Conservation (phyloP, 306 rosid species). For the Prunus mume region DNA sequence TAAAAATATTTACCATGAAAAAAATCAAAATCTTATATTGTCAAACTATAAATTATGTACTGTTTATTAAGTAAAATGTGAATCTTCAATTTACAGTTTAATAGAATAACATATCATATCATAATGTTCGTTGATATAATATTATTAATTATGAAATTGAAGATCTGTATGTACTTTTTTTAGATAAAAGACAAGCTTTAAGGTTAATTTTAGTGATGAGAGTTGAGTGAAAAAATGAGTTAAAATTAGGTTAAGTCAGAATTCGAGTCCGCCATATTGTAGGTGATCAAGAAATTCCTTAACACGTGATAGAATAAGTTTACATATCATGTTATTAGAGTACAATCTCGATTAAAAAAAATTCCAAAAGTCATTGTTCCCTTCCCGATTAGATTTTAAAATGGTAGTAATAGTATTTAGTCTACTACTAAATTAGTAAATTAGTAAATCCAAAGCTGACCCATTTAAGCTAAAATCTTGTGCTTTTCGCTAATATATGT, state of each 20-base stretch:
- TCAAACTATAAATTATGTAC: neutral
- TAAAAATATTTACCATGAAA: neutral
- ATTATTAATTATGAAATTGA: too few species aligned
- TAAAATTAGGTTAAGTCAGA: neutral
- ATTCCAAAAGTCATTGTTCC: neutral
- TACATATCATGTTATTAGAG: neutral
- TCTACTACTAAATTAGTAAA: neutral
- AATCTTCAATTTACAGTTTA: neutral
- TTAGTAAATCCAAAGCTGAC: neutral
- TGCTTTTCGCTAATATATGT: neutral
- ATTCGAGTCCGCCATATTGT: neutral
- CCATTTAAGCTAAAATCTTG: neutral
- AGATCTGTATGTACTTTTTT: too few species aligned
- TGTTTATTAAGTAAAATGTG: neutral
- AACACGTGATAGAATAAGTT: neutral
- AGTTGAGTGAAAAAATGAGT: too few species aligned
- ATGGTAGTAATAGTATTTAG: neutral
- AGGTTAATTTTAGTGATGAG: accelerated
- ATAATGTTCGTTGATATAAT: neutral
- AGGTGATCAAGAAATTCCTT: neutral
- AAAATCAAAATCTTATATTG: neutral
- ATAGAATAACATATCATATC: neutral
- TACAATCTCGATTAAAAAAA: neutral
- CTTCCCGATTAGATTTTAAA: neutral
- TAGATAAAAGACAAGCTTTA: too few species aligned